Evolutionary conservation across 495 filamentous ascomycete genomes (phyloP), one percentile per base, ranked within the genome.

Genomic region (Neurospora tetraspora): DNA sequence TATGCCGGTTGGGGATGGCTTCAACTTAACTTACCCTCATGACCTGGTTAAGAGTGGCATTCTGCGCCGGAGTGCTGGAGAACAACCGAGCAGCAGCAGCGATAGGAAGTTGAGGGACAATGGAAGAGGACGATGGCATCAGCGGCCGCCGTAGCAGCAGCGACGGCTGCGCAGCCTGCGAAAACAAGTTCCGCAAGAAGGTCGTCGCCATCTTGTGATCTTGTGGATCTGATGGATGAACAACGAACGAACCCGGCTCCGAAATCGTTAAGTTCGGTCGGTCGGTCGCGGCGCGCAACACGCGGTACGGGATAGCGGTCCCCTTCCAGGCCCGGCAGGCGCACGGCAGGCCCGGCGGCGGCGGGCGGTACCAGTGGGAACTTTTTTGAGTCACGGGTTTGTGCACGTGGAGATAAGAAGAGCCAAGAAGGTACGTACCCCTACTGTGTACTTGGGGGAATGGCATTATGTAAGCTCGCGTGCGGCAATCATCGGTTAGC

Each of bases 11-110:
- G 11, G 79, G 75, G 5, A 77, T 78, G 74, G 71, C 72, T 2
- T 73, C 81, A 45, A 38, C 37, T 6, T 3, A 78, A 69, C 76
- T 81, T 76, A 87, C 83, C 74, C 83, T 81, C 12, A 83, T 74
- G 72, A 91, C 87, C 79, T 91, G 89, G 75, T 86, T 92, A 77
- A 88, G 83, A 39, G 87, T 93, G 72, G 87, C 88, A 69, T 78
- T 83, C 36, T 83, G 85, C 6, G 80, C 73, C 7, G 85, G 83
- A 27, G 86, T 86, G 37, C 80, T 83, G 45, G 86, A 87, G 79
- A 89, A 88, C 40, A 81, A 73, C 47, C 84, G 83, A 12, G 39
- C 16, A 18, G 6, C 40, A n/a, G 40, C 27, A 27, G 27, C 27
- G 20, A 39, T 70, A 74, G 70, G 27, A 8, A 72, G 70, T n/a